phyloP scores from a whole-genome alignment of 1,284 basidiomycete genomes.

The Moniliophthora roreri region DNA sequence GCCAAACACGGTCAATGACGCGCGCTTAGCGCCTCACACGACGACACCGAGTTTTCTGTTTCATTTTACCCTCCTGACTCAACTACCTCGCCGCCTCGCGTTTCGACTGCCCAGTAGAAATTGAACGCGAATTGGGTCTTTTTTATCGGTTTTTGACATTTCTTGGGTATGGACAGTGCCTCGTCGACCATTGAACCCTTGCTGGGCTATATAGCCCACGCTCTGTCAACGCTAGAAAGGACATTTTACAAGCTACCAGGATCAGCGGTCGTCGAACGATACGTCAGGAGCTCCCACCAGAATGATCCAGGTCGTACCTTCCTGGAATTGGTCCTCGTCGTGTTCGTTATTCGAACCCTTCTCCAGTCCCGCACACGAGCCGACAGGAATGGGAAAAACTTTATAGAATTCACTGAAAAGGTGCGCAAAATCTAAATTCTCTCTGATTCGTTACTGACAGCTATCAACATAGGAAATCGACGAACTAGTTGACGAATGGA shows the following conservation, averaged over 20 bases:
- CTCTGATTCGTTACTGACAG: not conserved
- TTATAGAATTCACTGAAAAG: constrained; percentile 90
- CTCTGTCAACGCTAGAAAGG: constrained; percentile 53
- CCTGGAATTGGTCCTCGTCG: constrained; percentile 86
- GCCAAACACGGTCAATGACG: not conserved
- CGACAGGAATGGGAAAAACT: constrained; percentile 85
- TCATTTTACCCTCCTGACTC: too few relatives aligned
- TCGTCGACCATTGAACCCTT: constrained; percentile 54
- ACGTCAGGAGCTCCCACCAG: constrained; percentile 87
- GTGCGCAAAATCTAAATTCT: constrained; percentile 55
- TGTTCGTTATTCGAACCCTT: constrained; percentile 89
- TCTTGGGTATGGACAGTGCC: constrained; percentile 13
- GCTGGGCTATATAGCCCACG: constrained; percentile 57
- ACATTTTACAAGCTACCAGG: constrained; percentile 81
- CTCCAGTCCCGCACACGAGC: constrained; percentile 88
- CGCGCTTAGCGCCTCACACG: too few relatives aligned
- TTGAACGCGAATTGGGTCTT: too few relatives aligned
- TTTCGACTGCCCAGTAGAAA: too few relatives aligned
- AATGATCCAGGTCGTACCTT: constrained; percentile 92
- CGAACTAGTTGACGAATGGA: constrained; percentile 95
- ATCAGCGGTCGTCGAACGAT: constrained; percentile 87
- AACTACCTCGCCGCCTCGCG: too few relatives aligned
- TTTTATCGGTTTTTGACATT: too few relatives aligned
- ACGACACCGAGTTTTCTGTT: too few relatives aligned
- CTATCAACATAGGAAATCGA: constrained; percentile 78